Evolutionary conservation across 495 filamentous ascomycete species (phyloP), one percentile per base, ranked within the genome.

Genomic region (Letharia lupina): DNA sequence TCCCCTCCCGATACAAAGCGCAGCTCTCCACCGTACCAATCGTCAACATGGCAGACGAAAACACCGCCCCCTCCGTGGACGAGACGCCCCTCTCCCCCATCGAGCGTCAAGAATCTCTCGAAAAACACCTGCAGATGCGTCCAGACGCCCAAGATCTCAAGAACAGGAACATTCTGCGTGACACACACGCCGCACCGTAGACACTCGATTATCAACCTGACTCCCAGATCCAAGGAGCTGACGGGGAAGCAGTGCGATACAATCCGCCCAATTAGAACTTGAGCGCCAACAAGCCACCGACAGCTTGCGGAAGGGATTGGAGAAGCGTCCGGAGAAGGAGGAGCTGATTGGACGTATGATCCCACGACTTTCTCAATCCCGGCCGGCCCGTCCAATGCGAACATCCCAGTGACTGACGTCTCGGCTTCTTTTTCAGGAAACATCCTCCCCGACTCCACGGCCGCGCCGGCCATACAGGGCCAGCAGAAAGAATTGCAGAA

Each of bases 61-160:
- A n/a, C 45, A 47, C 5, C 45, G 18, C 48, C 23, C 48, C 56
- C 50, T 61, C 62, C 48, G 77, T 85, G 70, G 83, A 87, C 74
- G 77, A 82, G 69, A 81, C 81, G 5, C 81, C 84, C 70, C 89
- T 89, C 76, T 87, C 89, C n/a, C 84, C 89, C 63, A 78, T 83
- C 67, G 86, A 86, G 69, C 87, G 92, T 70, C 90, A 90, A 76
- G 87, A 95, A 78, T 91, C 89, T n/a, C 85, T 96, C 41, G 91
- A 94, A 77, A 90, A 89, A 70, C 89, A 93, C 71, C 83, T 96
- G 65, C 84, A 87, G 72, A 84, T 84, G 64, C 88, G 91, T 47
- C 91, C 91, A 15, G 89, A 92, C 31, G 80, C 84, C 52, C 79
- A 91, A 72, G 91, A 96, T 66, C 85, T 96, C 61, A 90, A 89